Evolutionary conservation across 441 rosid genomes (phyloP).

Genomic region (Gossypium aridum): DNA sequence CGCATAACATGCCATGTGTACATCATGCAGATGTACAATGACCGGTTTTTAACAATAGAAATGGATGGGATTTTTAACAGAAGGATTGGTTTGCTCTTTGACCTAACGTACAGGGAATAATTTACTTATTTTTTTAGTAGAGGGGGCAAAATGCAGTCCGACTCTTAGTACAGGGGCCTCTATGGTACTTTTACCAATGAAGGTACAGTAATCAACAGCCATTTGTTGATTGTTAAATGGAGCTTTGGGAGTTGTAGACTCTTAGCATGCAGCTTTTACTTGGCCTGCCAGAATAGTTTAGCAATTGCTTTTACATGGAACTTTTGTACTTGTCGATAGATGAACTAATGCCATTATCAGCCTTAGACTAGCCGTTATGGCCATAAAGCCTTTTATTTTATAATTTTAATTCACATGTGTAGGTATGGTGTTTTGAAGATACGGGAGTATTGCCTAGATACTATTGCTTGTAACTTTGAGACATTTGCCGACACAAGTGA

Average conservation of each 20-base stretch:
- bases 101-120: no score
- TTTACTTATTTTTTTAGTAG: no score
- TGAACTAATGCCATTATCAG: neutral
- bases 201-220: neutral
- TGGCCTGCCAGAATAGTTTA: neutral
- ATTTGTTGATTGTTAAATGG: neutral
- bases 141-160: no score
- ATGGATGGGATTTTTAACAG: no score
- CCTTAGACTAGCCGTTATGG: neutral
- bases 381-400: neutral
- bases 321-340: neutral
- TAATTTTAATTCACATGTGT: constrained; percentile 16
- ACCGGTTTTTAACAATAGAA: no score
- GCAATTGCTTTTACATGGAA: neutral
- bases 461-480: constrained; percentile 82
- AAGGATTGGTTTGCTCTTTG: no score
- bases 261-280: neutral
- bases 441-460: constrained; percentile 81
- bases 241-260: neutral
- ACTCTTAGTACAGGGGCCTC: no score
- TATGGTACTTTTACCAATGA: neutral
- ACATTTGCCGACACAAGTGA: constrained; percentile 70
- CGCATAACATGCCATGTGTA: no score
- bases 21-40: no score
- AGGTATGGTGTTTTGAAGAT: constrained; percentile 93